phyloP scores from a whole-genome alignment of 306 rosid species.

The Lagenaria siceraria region DNA sequence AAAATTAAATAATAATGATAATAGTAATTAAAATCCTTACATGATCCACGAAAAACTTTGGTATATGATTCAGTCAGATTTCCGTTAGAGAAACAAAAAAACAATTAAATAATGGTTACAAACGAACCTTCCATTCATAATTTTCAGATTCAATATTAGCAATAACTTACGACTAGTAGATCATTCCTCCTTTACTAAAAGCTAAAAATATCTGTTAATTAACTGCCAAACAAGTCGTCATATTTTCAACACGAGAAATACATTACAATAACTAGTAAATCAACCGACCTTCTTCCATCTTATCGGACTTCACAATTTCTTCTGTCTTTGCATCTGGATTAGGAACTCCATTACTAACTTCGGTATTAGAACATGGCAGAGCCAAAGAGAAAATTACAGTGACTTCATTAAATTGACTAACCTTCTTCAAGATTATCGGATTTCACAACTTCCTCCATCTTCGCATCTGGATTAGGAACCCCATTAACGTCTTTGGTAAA shows the following conservation, averaged over 20 bases:
- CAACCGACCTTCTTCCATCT: constrained; percentile 10
- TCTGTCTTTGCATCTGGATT: constrained; percentile 42
- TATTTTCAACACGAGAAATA: background rate
- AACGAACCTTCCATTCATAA: background rate
- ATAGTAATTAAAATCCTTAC: background rate
- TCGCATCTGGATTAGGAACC: constrained; percentile 39
- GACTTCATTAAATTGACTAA: background rate
- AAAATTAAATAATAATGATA: background rate
- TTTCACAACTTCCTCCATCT: constrained; percentile 38
- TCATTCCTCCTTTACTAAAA: background rate
- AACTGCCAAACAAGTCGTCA: background rate
- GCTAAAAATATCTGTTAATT: background rate
- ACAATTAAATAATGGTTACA: background rate
- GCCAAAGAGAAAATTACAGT: constrained; percentile 5
- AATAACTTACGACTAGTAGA: background rate
- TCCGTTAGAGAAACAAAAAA: background rate
- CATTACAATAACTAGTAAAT: background rate
- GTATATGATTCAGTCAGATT: background rate
- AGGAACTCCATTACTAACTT: constrained; percentile 47
- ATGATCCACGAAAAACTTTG: background rate
- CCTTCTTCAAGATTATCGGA: constrained; percentile 18
- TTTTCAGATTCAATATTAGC: background rate
- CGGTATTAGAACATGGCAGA: constrained; percentile 24
- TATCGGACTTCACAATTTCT: constrained; percentile 35
- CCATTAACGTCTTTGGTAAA: constrained; percentile 25